Conservation (phyloP, 2,329 filamentous ascomycete genomes). For the Monosporascus cannonballus region DNA sequence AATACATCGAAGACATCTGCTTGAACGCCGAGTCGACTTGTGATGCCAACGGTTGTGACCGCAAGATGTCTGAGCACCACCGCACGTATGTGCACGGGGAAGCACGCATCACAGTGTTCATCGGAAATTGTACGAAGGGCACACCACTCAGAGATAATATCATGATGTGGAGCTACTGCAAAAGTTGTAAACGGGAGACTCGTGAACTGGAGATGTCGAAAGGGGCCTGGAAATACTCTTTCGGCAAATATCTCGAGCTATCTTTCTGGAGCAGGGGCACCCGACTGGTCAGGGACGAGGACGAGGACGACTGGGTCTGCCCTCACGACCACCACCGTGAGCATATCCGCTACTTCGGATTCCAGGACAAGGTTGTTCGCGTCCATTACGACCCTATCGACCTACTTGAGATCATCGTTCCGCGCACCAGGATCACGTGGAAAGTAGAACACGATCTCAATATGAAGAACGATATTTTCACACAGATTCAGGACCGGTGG, state of each 20-base stretch:
- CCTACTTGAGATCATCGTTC: conserved; percentile 89
- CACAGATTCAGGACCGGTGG: conserved; percentile 73
- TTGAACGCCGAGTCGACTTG: conserved; percentile 71
- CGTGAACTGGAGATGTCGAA: conserved; percentile 87
- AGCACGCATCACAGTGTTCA: conserved; percentile 85
- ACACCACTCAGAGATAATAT: conserved; percentile 56
- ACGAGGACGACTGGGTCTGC: conserved; percentile 43
- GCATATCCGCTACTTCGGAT: conserved; percentile 88
- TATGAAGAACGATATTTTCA: conserved; percentile 88
- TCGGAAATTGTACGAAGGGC: conserved; percentile 59
- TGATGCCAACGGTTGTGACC: conserved; percentile 76
- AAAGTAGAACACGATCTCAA: conserved; percentile 92
- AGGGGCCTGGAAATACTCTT: conserved; percentile 95
- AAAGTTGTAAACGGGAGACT: conserved; percentile 84
- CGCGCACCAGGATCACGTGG: conserved; percentile 86
- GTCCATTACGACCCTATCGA: conserved; percentile 92
- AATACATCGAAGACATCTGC: conserved; percentile 90
- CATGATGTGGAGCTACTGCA: conserved; percentile 97
- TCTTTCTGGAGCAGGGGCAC: conserved; percentile 91
- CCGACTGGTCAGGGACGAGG: conserved; percentile 62
- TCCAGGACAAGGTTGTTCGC: conserved; percentile 75
- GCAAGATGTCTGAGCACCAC: conserved; percentile 86
- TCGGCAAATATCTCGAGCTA: conserved; percentile 96
- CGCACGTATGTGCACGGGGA: conserved; percentile 96
- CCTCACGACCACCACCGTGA: conserved; percentile 89